A percentile compares a stretch with the other conserved stretches of the same genome.
Conservation (phyloP, 805 yeast genomes). For the Tetrapisispora taiwanensis region DNA sequence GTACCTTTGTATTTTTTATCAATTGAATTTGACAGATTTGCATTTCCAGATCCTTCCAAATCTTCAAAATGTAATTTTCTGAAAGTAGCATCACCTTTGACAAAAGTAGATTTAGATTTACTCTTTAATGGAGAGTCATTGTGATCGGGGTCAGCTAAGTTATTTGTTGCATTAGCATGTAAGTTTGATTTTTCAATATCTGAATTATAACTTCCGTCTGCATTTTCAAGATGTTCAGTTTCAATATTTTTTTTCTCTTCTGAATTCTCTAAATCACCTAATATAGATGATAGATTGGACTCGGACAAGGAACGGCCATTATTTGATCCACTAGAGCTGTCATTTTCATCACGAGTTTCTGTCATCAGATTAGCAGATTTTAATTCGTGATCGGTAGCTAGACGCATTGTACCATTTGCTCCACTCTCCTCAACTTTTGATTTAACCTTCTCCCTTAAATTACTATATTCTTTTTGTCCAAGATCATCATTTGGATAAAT, state of each 20-base stretch:
- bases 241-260: background rate
- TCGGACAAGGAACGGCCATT: conserved; percentile 3
- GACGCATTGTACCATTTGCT: conserved; percentile 21
- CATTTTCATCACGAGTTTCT: conserved; percentile 2
- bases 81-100: conserved; percentile 20
- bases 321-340: conserved; percentile 3
- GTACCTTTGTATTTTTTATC: conserved; percentile 9
- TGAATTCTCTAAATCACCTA: background rate
- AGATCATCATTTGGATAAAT: conserved; percentile 57
- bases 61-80: conserved; percentile 19
- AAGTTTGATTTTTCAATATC: background rate
- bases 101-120: conserved; percentile 23
- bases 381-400: conserved; percentile 23
- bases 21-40: conserved; percentile 1
- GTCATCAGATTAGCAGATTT: conserved; percentile 23
- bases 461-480: conserved; percentile 48
- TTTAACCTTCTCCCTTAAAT: conserved; percentile 35
- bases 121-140: conserved; percentile 13
- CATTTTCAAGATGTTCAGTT: conserved; percentile 1
- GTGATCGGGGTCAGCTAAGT: background rate
- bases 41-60: conserved; percentile 6
- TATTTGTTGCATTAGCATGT: background rate
- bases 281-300: background rate
- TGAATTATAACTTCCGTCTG: background rate
- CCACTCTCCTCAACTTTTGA: conserved; percentile 15